Evolutionary conservation across 805 yeast species (phyloP).

Genomic region (Scheffersomyces ergatensis): DNA sequence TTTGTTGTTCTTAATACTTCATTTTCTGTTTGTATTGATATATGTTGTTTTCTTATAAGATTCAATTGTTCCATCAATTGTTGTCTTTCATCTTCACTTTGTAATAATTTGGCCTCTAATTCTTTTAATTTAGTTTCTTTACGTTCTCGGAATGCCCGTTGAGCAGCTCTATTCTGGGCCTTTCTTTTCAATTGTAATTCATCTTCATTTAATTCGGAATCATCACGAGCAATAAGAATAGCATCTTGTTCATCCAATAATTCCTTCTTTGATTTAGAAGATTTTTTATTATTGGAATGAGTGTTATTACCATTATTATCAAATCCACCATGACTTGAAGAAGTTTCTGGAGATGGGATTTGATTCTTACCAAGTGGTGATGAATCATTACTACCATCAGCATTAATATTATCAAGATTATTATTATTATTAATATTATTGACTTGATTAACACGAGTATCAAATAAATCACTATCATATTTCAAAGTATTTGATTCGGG

Average conservation of each 20-base stretch:
- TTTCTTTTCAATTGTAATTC: slow-evolving; percentile 56
- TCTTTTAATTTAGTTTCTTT: slow-evolving; percentile 72
- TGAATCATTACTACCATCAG: background rate
- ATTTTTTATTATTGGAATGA: background rate
- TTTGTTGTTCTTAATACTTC: slow-evolving; percentile 40
- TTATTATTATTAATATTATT: background rate
- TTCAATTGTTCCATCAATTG: slow-evolving; percentile 48
- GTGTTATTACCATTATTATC: background rate
- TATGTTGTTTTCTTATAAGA: slow-evolving; percentile 51
- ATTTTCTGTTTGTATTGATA: slow-evolving; percentile 61
- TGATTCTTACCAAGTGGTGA: background rate
- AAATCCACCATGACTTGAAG: background rate
- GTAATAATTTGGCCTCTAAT: slow-evolving; percentile 54
- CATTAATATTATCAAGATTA: background rate
- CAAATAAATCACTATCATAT: background rate
- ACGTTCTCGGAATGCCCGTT: slow-evolving; percentile 81
- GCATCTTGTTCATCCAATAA: slow-evolving; percentile 36
- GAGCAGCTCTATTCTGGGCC: slow-evolving; percentile 85
- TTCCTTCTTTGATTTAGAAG: slow-evolving; percentile 19
- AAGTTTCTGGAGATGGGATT: background rate
- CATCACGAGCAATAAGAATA: slow-evolving; percentile 33
- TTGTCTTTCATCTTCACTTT: slow-evolving; percentile 55
- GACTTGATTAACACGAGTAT: background rate
- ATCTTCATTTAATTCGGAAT: slow-evolving; percentile 33
- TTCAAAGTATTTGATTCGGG: background rate